A percentile compares a stretch with the other conserved stretches of the same genome.
Conservation (phyloP, 495 filamentous ascomycete species). For the Tuber borchii region DNA sequence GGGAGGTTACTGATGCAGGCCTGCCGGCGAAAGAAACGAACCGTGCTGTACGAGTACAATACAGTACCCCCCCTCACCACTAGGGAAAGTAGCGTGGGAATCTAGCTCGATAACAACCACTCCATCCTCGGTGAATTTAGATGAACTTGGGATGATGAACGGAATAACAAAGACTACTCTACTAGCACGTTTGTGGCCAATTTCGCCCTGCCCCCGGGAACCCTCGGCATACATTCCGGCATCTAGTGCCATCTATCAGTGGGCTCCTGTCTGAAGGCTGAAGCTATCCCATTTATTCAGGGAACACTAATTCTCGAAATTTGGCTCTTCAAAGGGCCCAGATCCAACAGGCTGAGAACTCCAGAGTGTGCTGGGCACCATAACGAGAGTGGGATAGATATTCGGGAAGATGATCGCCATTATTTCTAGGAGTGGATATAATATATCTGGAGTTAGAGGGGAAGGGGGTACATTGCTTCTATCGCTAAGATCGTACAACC, state of each 20-base stretch:
- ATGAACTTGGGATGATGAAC: too few relatives aligned
- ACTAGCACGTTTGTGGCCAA: neutral
- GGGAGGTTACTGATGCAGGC: too few relatives aligned
- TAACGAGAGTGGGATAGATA: neutral
- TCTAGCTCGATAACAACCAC: neutral
- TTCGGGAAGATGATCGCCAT: neutral
- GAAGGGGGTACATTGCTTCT: too few relatives aligned
- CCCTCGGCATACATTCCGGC: neutral
- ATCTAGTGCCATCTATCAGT: neutral
- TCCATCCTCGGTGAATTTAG: neutral
- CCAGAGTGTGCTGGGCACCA: neutral
- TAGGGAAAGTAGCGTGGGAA: too few relatives aligned
- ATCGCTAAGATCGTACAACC: too few relatives aligned
- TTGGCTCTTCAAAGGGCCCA: neutral
- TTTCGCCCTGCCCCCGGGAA: neutral
- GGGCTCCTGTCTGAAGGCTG: neutral
- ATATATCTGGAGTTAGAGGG: too few relatives aligned
- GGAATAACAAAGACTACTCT: neutral
- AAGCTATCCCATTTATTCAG: neutral
- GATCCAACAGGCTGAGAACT: neutral
- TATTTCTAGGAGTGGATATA: neutral
- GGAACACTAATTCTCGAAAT: neutral
- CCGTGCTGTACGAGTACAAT: too few relatives aligned
- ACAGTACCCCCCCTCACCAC: too few relatives aligned
- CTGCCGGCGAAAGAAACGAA: too few relatives aligned